phyloP scores from a whole-genome alignment of 345 rosid genomes.

The Dovyalis caffra region DNA sequence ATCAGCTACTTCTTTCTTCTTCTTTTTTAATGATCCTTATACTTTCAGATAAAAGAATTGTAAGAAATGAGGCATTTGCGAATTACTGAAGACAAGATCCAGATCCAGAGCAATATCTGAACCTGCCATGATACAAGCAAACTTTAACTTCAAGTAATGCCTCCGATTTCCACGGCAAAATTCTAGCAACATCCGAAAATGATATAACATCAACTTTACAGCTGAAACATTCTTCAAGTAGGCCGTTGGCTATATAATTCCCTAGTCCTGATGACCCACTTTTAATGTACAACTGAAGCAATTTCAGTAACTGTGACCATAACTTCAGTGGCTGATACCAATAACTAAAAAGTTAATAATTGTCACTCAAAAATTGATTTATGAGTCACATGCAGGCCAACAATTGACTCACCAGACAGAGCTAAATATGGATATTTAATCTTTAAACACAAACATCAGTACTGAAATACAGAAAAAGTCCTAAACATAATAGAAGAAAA shows the following conservation, averaged over 20 bases:
- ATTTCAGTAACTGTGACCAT: not conserved
- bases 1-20: not conserved
- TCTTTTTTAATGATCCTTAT: not conserved
- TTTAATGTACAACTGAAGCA: not conserved
- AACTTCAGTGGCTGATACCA: not conserved
- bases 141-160: not conserved
- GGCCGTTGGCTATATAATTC: not conserved
- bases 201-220: not conserved
- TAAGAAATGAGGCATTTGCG: not conserved
- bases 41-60: not conserved
- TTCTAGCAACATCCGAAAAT: not conserved
- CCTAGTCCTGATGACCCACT: not conserved
- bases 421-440: not conserved
- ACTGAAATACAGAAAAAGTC: not conserved
- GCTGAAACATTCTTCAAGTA: not conserved
- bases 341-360: too few relatives aligned
- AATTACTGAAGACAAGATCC: not conserved
- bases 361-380: too few relatives aligned
- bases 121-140: too few relatives aligned
- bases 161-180: not conserved
- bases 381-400: not conserved
- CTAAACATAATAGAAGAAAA: not conserved
- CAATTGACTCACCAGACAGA: not conserved
- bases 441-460: not conserved
- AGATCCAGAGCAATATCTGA: not conserved